These are phyloP conservation scores for Ramaria sp. DNA, from an alignment of 768 basidiomycete genomes.

Conservation along the genomic window DNA sequence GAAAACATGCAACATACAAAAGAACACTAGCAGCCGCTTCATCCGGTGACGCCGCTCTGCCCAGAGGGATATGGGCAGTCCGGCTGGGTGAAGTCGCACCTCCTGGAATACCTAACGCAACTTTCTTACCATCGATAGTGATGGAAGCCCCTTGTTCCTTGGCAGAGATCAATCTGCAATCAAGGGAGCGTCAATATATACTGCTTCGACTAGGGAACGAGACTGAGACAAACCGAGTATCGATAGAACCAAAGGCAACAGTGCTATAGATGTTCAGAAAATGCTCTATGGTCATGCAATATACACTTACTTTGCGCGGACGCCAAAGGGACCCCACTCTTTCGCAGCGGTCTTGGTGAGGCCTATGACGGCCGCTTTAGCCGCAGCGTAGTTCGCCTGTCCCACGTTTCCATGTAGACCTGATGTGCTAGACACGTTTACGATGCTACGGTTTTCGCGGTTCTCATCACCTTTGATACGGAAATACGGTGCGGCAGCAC, in stretches of 20 bases:
- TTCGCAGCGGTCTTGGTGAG: constrained; percentile 81
- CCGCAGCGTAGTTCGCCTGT: constrained; percentile 73
- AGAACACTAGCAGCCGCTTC: constrained; percentile 68
- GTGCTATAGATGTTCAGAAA: constrained; percentile 21
- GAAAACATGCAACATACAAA: constrained; percentile 42
- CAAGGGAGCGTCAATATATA: neutral
- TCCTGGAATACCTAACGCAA: constrained; percentile 70
- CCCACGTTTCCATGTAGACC: constrained; percentile 84
- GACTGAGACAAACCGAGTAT: constrained; percentile 48
- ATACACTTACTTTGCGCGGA: constrained; percentile 50
- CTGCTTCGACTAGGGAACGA: neutral
- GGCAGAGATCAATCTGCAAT: constrained; percentile 60
- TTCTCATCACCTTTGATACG: constrained; percentile 59
- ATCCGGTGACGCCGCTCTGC: constrained; percentile 55
- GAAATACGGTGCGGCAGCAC: constrained; percentile 78
- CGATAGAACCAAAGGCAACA: constrained; percentile 66
- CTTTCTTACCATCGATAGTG: constrained; percentile 74
- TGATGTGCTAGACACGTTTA: constrained; percentile 75
- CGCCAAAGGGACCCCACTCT: constrained; percentile 78
- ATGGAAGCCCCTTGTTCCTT: constrained; percentile 71
- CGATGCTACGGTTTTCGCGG: constrained; percentile 60
- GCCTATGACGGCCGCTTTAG: constrained; percentile 68
- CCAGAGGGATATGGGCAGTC: constrained; percentile 46
- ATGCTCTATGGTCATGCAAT: neutral
- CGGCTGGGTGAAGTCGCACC: constrained; percentile 20